Evolutionary conservation across 2,329 filamentous ascomycete genomes (phyloP), one percentile per base, ranked within the genome.

Genomic region (Aspergillus brunneoviolaceus): DNA sequence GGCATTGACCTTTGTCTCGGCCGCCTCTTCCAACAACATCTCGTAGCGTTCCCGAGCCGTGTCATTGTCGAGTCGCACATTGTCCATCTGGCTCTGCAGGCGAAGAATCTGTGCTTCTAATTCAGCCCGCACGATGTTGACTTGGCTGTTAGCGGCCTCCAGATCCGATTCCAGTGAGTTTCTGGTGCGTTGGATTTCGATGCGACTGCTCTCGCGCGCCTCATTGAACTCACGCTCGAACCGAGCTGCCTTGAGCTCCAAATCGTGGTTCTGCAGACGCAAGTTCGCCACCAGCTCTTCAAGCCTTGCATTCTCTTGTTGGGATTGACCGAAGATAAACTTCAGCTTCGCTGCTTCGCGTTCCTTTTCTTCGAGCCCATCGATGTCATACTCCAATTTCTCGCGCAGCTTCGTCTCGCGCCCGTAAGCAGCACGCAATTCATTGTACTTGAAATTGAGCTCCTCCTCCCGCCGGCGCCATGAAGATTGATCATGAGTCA

Each of bases 191-290:
- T 94, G 88, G 49, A 96, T 87, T 72, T 98, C 93, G 42, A 86
- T 84, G 47, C 89, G 87, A 59, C 87, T 92, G 53, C 87, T 88
- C 69, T 96, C 91, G 63, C 89, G 87, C 10, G 91, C 90, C 69
- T 96, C 91, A 61, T 92, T 86, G 68, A 94, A 90, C 70, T 97
- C 92, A 55, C 91, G 87, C 74, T 96, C 87, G 72, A 88, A 89
- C 47, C 87, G 85, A 65, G 87, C 82, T 21, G 86, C 84, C 61
- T 84, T 83, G 69, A 88, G 84, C 68, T 94, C 87, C 58, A 94
- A 84, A 64, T 89, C 86, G 69, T 89, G 83, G 69, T 90, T 91
- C 70, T 82, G 79, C 21, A 77, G 70, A 58, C 77, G 73, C 45
- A 86, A 72, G 48, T 76, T 74, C 54, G 80, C 78, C 50, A 85